phyloP scores from a whole-genome alignment of 495 filamentous ascomycete species.

The Hypoxylon perforatum region DNA sequence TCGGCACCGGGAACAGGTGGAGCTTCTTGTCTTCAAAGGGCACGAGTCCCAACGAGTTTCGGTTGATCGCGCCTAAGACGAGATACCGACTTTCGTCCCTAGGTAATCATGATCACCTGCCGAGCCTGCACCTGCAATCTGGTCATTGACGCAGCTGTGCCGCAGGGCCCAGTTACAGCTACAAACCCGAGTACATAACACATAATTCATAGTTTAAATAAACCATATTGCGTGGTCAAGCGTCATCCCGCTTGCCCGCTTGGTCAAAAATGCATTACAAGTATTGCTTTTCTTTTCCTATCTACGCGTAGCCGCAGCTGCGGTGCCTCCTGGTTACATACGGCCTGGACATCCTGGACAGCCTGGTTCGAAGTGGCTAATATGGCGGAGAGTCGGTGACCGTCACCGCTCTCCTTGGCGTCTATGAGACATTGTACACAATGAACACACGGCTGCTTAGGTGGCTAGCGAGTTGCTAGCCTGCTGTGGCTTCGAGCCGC shows the following conservation, averaged over 20 bases:
- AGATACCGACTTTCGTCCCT: conserved; percentile 19
- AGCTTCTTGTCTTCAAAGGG: too few species aligned
- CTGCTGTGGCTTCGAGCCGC: conserved; percentile 36
- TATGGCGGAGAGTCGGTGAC: conserved; percentile 38
- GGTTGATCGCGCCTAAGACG: conserved; percentile 14
- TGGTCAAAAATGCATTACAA: conserved; percentile 21
- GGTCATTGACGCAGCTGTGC: conserved; percentile 21
- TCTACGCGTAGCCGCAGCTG: conserved; percentile 37
- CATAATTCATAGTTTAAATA: conserved; percentile 29
- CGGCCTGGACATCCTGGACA: neutral
- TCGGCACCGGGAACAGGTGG: conserved; percentile 36
- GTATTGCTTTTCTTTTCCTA: conserved; percentile 10
- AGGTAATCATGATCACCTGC: neutral
- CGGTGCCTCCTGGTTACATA: conserved; percentile 2
- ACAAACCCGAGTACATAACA: too few species aligned
- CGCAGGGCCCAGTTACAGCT: conserved; percentile 9
- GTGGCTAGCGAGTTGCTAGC: conserved; percentile 15
- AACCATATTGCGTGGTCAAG: conserved; percentile 35
- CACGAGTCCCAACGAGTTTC: conserved; percentile 15
- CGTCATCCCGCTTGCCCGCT: conserved; percentile 32
- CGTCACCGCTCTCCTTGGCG: conserved; percentile 21
- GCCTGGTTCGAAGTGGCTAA: conserved; percentile 7
- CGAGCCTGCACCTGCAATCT: conserved; percentile 9
- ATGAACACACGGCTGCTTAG: neutral
- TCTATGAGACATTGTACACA: conserved; percentile 1